Evolutionary conservation across 164 flowering plant species (phyloP).

Genomic region (Santalum album): DNA sequence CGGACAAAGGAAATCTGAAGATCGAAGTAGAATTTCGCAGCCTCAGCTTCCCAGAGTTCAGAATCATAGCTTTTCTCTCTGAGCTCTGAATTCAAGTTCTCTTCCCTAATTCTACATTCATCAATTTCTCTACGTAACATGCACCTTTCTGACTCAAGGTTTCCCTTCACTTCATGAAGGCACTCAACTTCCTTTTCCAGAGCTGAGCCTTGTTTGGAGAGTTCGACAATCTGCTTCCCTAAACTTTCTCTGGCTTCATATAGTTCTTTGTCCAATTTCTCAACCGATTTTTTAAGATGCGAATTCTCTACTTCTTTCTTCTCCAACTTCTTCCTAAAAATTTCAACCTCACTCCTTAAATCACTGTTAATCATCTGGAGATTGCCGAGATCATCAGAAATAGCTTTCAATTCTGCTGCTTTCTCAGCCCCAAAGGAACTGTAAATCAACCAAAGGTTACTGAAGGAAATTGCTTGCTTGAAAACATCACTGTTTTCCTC

Average conservation of each 20-base stretch:
- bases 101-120: conserved; percentile 39
- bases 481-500: conserved; percentile 40
- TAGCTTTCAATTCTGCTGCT: conserved; percentile 25
- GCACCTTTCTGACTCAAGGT: conserved; percentile 34
- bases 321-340: conserved; percentile 24
- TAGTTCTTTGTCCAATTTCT: conserved; percentile 35
- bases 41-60: conserved; percentile 74
- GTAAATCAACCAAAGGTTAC: conserved; percentile 40
- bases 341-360: conserved; percentile 29
- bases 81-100: conserved; percentile 45
- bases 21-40: conserved; percentile 61
- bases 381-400: conserved; percentile 28
- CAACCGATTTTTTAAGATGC: conserved; percentile 35
- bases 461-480: conserved; percentile 30
- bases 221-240: conserved; percentile 28
- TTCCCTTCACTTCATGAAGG: conserved; percentile 36
- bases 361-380: conserved; percentile 28
- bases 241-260: conserved; percentile 23
- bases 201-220: conserved; percentile 19
- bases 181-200: conserved; percentile 33
- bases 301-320: conserved; percentile 37
- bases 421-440: conserved; percentile 46
- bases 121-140: conserved; percentile 32
- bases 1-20: conserved; percentile 41
- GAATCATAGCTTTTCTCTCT: conserved; percentile 46